Percentiles rank a stretch among this genome's conserved stretches.
Conservation (phyloP, 2,329 filamentous ascomycete species). For the Cercospora beticola region DNA sequence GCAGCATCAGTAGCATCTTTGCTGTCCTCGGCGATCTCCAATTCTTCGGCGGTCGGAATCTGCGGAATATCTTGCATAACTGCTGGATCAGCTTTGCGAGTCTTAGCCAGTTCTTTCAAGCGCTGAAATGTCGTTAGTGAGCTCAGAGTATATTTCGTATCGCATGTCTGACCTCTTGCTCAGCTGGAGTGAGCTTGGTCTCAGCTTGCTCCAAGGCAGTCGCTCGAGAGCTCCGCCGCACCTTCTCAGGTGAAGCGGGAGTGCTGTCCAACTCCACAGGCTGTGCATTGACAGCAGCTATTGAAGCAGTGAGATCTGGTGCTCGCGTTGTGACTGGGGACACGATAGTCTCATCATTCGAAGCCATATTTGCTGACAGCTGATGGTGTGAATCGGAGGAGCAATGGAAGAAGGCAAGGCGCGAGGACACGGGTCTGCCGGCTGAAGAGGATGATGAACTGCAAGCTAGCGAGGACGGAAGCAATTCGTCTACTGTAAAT, state of each 20-base stretch:
- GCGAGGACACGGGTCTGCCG: not conserved
- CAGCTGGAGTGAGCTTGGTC: conserved; percentile 26
- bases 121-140: not conserved
- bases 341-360: conserved; percentile 23
- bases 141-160: not conserved
- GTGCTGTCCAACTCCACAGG: conserved; percentile 48
- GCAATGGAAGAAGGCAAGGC: not conserved
- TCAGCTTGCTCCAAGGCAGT: conserved; percentile 19
- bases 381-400: not conserved
- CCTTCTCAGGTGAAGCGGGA: conserved; percentile 32
- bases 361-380: conserved; percentile 17
- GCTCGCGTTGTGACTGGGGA: conserved; percentile 30
- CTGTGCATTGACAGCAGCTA: conserved; percentile 44
- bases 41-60: conserved; percentile 47
- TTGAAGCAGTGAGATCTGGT: conserved; percentile 40
- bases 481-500: not conserved
- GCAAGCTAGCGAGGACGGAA: not conserved
- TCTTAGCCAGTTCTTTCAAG: conserved; percentile 39
- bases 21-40: conserved; percentile 36
- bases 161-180: conserved; percentile 25
- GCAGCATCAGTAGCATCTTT: not conserved
- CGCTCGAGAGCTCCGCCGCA: conserved; percentile 24
- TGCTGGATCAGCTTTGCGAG: conserved; percentile 44
- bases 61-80: conserved; percentile 49
- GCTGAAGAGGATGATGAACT: too few relatives aligned